Evolutionary conservation across 306 rosid genomes (phyloP).

Genomic region (Hippophae rhamnoides): DNA sequence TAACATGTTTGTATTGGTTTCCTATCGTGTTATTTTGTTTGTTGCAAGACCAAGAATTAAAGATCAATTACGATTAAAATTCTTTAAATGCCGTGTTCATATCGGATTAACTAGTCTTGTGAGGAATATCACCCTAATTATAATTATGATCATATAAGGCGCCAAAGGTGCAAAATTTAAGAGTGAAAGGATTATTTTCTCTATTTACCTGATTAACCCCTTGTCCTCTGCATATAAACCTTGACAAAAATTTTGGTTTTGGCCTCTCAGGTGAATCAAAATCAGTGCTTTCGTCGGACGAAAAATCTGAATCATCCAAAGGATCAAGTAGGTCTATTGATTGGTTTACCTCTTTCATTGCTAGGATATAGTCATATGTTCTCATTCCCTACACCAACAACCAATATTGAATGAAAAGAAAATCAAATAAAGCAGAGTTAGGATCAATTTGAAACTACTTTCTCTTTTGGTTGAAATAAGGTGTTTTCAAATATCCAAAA

Average conservation of each 20-base stretch:
- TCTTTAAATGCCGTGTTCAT: too few species aligned
- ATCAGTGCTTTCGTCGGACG: slow-evolving; percentile 72
- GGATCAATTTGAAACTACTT: background rate
- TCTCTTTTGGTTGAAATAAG: too few species aligned
- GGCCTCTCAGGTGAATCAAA: slow-evolving; percentile 61
- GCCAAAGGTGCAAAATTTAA: slow-evolving; percentile 2
- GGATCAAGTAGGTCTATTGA: slow-evolving; percentile 47
- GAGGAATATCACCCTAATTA: too few species aligned
- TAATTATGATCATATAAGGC: background rate
- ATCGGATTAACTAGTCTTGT: too few species aligned
- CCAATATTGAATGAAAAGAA: background rate
- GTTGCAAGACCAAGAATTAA: too few species aligned
- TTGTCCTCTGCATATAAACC: slow-evolving; percentile 51
- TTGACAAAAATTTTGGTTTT: slow-evolving; percentile 56
- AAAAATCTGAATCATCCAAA: slow-evolving; percentile 57
- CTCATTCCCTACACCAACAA: slow-evolving; percentile 63
- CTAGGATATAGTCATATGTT: slow-evolving; percentile 89
- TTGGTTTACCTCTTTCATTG: slow-evolving; percentile 78
- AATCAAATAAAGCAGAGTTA: background rate
- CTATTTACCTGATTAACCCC: slow-evolving; percentile 36
- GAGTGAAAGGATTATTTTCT: slow-evolving; percentile 3
- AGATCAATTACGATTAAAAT: too few species aligned
- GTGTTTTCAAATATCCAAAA: too few species aligned
- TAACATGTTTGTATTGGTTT: too few species aligned
- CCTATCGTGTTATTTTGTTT: too few species aligned